Evolutionary conservation across 352 stramenopile genomes (phyloP).

Genomic region (Globisporangium apiculatum): DNA sequence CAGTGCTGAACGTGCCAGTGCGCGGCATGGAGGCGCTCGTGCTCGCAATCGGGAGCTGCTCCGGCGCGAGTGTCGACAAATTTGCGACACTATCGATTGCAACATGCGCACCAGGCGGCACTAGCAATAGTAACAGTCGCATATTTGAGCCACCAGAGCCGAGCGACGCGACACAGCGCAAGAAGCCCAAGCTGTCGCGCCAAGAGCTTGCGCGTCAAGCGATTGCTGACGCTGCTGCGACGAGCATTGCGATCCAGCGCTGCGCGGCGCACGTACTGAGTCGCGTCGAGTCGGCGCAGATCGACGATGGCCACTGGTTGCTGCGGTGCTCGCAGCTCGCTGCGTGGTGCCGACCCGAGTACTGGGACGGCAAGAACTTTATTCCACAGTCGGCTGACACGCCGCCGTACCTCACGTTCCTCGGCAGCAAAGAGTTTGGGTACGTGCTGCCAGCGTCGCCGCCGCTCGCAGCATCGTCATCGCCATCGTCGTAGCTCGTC

Average conservation of each 20-base stretch:
- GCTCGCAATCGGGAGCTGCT: slow-evolving; percentile 62
- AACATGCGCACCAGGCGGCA: slow-evolving; percentile 38
- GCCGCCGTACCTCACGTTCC: slow-evolving; percentile 69
- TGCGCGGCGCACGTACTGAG: slow-evolving; percentile 65
- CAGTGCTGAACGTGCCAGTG: slow-evolving; percentile 73
- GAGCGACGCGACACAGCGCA: slow-evolving; percentile 1
- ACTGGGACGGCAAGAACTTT: slow-evolving; percentile 83
- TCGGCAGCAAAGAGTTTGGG: slow-evolving; percentile 73
- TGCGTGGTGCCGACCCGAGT: slow-evolving; percentile 43
- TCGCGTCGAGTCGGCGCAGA: slow-evolving; percentile 51
- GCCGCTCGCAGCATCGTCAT: background rate
- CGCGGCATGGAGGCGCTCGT: slow-evolving; percentile 68
- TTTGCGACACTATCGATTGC: slow-evolving; percentile 41
- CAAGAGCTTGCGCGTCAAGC: slow-evolving; percentile 36
- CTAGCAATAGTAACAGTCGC: background rate
- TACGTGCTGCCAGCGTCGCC: slow-evolving; percentile 31
- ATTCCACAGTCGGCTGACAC: slow-evolving; percentile 24
- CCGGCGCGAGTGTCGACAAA: slow-evolving; percentile 51
- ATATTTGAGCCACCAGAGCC: background rate
- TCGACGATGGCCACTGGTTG: slow-evolving; percentile 65
- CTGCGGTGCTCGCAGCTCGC: slow-evolving; percentile 61
- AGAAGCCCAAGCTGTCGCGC: slow-evolving; percentile 57
- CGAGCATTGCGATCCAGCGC: slow-evolving; percentile 36
- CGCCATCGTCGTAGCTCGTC: too few relatives aligned
- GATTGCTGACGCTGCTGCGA: slow-evolving; percentile 19